Evolutionary conservation across 2,329 filamentous ascomycete genomes (phyloP).

Genomic region (Penicillium sp.): DNA sequence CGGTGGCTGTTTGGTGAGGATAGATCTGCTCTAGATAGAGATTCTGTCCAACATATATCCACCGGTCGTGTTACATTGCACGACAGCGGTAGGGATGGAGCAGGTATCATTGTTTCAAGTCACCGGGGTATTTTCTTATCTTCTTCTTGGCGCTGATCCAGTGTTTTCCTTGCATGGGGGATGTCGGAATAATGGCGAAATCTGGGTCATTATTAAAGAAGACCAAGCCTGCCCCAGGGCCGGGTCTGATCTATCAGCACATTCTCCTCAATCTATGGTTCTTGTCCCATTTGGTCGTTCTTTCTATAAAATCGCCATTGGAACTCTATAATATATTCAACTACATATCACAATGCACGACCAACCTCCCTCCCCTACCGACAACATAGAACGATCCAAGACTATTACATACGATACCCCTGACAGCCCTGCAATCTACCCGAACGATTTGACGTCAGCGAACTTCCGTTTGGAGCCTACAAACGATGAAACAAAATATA

Average conservation of each 20-base stretch:
- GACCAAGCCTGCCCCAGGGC: not conserved
- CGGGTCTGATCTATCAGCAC: not conserved
- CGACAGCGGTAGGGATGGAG: conserved; percentile 1
- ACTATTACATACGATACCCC: not conserved
- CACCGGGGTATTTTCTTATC: conserved; percentile 5
- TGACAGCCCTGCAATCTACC: not conserved
- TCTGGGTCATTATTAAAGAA: conserved; percentile 5
- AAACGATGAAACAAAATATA: conserved; percentile 18
- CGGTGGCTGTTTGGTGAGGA: not conserved
- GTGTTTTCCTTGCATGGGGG: conserved; percentile 1
- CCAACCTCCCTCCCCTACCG: not conserved
- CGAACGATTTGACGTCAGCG: not conserved
- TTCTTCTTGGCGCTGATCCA: conserved; percentile 5
- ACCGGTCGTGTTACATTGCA: not conserved
- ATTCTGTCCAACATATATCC: not conserved
- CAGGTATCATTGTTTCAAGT: conserved; percentile 5
- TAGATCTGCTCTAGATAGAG: not conserved
- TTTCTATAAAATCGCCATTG: not conserved
- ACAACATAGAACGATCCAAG: not conserved
- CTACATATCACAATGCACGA: conserved; percentile 1
- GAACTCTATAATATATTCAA: not conserved
- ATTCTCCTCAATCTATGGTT: not conserved
- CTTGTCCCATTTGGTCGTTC: not conserved
- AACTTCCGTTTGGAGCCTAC: not conserved
- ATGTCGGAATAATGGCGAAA: conserved; percentile 15